These are phyloP conservation scores for Epichloe coenophiala DNA, from an alignment of 2,329 filamentous ascomycete genomes.

Conservation along the genomic window DNA sequence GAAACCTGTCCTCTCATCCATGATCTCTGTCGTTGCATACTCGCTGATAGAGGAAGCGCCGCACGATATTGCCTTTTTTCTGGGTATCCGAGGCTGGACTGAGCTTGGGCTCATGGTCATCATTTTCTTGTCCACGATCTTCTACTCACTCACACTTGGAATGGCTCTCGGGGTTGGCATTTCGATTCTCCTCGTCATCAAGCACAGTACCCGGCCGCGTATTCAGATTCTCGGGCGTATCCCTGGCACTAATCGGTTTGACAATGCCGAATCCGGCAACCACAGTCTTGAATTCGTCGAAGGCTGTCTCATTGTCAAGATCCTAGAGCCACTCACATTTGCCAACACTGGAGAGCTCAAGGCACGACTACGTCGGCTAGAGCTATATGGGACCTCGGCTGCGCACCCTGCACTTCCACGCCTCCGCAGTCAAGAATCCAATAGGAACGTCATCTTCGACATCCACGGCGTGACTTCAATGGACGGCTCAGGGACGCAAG, in stretches of 20 bases:
- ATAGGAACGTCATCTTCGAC: conserved; percentile 89
- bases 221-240: conserved; percentile 93
- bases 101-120: conserved; percentile 79
- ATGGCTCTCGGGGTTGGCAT: conserved; percentile 90
- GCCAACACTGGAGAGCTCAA: conserved; percentile 92
- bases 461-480: conserved; percentile 94
- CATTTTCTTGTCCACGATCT: conserved; percentile 84
- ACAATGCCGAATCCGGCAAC: conserved; percentile 66
- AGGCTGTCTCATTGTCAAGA: conserved; percentile 90
- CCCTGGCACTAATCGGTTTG: conserved; percentile 69
- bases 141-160: conserved; percentile 86
- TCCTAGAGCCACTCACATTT: conserved; percentile 91
- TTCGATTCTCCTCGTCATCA: conserved; percentile 78
- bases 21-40: conserved; percentile 92
- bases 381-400: conserved; percentile 74
- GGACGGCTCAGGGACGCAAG: conserved; percentile 86
- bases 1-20: conserved; percentile 86
- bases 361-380: conserved; percentile 65
- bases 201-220: conserved; percentile 78
- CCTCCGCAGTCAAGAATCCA: conserved; percentile 63
- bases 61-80: conserved; percentile 88
- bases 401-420: conserved; percentile 82
- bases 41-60: conserved; percentile 92
- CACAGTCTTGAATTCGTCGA: conserved; percentile 77
- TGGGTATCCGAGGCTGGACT: conserved; percentile 69